These are phyloP conservation scores for Aulographum hederae DNA, from an alignment of 2,329 filamentous ascomycete species.

Conservation along the genomic window DNA sequence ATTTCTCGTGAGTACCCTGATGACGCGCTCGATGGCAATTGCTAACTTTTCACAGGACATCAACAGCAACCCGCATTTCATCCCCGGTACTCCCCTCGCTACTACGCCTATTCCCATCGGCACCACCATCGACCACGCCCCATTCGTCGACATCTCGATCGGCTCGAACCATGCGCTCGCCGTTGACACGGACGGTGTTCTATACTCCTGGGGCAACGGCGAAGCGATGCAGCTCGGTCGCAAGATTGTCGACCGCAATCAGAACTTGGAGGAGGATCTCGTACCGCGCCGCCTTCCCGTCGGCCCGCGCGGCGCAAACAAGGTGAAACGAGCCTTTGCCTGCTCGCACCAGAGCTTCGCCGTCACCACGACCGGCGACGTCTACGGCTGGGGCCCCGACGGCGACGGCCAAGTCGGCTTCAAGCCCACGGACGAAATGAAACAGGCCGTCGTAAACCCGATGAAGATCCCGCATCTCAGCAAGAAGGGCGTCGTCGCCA, in stretches of 20 bases:
- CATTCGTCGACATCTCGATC: constrained; percentile 42
- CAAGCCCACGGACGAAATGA: constrained; percentile 45
- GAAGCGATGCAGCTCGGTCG: constrained; percentile 55
- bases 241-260: constrained; percentile 38
- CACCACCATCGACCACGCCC: no score
- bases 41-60: no score
- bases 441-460: constrained; percentile 49
- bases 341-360: constrained; percentile 74
- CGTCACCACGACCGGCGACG: constrained; percentile 45
- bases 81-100: no score
- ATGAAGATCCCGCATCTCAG: constrained; percentile 46
- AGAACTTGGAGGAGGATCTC: no score
- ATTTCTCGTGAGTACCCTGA: constrained; percentile 39
- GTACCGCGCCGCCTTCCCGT: no score
- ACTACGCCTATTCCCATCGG: constrained; percentile 41
- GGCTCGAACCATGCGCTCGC: constrained; percentile 57
- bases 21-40: no score
- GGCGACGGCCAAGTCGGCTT: constrained; percentile 69
- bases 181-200: constrained; percentile 43
- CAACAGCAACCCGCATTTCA: neutral
- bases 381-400: constrained; percentile 75
- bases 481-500: constrained; percentile 42
- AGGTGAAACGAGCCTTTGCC: constrained; percentile 42
- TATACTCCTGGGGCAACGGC: constrained; percentile 55
- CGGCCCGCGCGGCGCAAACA: constrained; percentile 32